Percentiles rank a stretch among this genome's conserved stretches.
phyloP scores from a whole-genome alignment of 306 rosid species.

The Medicago lupulina region DNA sequence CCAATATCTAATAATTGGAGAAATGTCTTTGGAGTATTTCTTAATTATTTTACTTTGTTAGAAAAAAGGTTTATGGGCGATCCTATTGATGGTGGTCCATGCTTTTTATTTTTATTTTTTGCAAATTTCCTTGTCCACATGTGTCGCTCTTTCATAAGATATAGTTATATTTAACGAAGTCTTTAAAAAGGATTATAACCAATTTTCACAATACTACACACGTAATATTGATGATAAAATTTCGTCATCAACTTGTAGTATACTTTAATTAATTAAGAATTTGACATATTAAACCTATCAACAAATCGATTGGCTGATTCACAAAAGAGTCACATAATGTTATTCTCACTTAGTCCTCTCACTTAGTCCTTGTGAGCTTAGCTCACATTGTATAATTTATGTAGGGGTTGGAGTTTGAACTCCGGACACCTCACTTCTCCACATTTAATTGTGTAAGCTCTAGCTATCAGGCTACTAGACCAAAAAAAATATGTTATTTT shows the following conservation, averaged over 20 bases:
- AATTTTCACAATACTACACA: neutral
- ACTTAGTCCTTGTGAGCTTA: too few species aligned
- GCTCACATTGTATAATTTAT: too few species aligned
- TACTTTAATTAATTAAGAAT: neutral
- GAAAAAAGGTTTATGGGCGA: conserved; percentile 47
- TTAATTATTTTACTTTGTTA: conserved; percentile 48
- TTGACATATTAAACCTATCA: neutral
- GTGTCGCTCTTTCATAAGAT: conserved; percentile 26
- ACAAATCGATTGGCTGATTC: conserved; percentile 15
- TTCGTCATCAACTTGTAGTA: neutral
- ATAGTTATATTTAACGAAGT: neutral
- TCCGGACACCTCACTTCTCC: too few species aligned
- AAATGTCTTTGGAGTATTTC: conserved; percentile 47
- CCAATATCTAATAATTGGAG: conserved; percentile 52
- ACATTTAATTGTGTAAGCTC: too few species aligned
- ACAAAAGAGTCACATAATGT: neutral
- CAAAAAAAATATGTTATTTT: too few species aligned
- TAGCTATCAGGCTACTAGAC: too few species aligned
- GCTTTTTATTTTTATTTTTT: conserved; percentile 24
- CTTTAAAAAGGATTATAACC: conserved; percentile 1
- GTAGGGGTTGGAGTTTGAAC: too few species aligned
- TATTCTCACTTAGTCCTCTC: too few species aligned
- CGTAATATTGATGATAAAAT: conserved; percentile 46
- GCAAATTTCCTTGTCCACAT: conserved; percentile 45
- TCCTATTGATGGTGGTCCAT: conserved; percentile 55